Percentiles rank a stretch among this genome's conserved stretches.
These are phyloP conservation scores for Acaromyces ingoldii DNA, from an alignment of 1,284 basidiomycete species.

Conservation along the genomic window DNA sequence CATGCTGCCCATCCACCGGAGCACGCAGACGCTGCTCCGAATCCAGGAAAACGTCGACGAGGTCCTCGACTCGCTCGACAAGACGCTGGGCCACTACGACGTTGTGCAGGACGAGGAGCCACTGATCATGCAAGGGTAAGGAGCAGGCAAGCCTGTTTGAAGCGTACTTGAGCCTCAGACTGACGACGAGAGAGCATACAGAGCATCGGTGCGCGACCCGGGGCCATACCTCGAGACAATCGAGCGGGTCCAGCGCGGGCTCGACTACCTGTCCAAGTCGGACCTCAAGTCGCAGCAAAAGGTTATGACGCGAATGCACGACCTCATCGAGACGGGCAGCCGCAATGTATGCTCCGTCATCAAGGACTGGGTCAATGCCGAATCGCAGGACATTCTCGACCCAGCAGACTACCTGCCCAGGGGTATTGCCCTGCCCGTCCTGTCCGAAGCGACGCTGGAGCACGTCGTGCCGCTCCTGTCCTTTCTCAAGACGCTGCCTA, in stretches of 20 bases:
- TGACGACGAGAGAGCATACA: no score
- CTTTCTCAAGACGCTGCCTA: conserved; percentile 31
- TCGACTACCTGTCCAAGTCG: conserved; percentile 26
- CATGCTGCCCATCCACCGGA: conserved; percentile 47
- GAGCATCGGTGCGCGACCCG: conserved; percentile 34
- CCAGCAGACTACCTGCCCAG: conserved; percentile 19
- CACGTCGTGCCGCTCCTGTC: conserved; percentile 33
- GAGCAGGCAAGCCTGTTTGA: background rate
- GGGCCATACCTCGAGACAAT: conserved; percentile 46
- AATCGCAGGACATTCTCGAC: conserved; percentile 30
- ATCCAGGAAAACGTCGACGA: conserved; percentile 34
- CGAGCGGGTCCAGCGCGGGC: conserved; percentile 37
- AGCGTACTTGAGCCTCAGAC: no score
- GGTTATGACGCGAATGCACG: conserved; percentile 40
- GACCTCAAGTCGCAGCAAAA: conserved; percentile 32
- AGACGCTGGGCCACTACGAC: conserved; percentile 44
- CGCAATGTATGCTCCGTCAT: conserved; percentile 39
- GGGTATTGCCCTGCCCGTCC: conserved; percentile 18
- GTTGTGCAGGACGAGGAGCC: conserved; percentile 47
- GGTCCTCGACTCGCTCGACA: conserved; percentile 36
- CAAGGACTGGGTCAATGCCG: conserved; percentile 35
- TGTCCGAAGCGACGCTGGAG: conserved; percentile 25
- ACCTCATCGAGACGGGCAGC: conserved; percentile 41
- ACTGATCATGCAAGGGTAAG: conserved; percentile 30
- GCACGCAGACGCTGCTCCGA: conserved; percentile 42